A percentile compares a stretch with the other conserved stretches of the same genome.
These are phyloP conservation scores for Zea luxurians DNA, from an alignment of 176 grass and related monocot genomes.

Conservation along the genomic window DNA sequence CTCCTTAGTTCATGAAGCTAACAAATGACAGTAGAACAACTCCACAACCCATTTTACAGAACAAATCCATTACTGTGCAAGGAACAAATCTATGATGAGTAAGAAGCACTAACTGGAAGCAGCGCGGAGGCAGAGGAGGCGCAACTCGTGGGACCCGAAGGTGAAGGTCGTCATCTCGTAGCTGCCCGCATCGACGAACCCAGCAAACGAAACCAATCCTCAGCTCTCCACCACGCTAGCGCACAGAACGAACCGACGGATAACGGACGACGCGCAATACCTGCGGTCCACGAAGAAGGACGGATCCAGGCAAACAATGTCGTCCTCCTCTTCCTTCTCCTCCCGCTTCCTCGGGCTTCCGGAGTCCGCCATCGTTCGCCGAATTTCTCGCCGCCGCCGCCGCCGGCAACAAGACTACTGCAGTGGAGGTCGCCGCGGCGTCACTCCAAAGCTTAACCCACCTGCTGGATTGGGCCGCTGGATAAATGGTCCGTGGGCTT, in stretches of 20 bases:
- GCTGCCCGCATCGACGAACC: conserved; percentile 41
- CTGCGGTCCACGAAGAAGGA: conserved; percentile 85
- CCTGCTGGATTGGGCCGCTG: not conserved
- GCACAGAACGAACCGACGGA: not conserved
- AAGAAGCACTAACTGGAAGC: conserved; percentile 69
- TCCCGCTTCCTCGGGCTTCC: conserved; percentile 8
- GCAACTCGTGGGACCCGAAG: conserved; percentile 66
- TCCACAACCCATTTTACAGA: not conserved
- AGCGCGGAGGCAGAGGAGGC: conserved; percentile 71
- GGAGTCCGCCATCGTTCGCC: conserved; percentile 26
- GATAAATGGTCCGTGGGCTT: not conserved
- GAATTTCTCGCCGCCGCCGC: not conserved
- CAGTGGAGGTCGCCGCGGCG: conserved; percentile 25
- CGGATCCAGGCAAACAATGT: conserved; percentile 53
- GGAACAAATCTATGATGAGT: not conserved
- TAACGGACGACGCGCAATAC: conserved; percentile 30
- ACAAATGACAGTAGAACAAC: not conserved
- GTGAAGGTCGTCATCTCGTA: conserved; percentile 88
- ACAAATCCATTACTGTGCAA: not conserved
- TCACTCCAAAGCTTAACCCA: not conserved
- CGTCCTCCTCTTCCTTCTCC: conserved; percentile 53
- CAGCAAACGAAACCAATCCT: conserved; percentile 12
- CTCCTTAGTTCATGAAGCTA: not conserved
- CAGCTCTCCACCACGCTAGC: not conserved
- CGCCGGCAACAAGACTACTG: not conserved